These are phyloP conservation scores for Striga hermonthica DNA, from an alignment of 305 asterid genomes.

Conservation along the genomic window DNA sequence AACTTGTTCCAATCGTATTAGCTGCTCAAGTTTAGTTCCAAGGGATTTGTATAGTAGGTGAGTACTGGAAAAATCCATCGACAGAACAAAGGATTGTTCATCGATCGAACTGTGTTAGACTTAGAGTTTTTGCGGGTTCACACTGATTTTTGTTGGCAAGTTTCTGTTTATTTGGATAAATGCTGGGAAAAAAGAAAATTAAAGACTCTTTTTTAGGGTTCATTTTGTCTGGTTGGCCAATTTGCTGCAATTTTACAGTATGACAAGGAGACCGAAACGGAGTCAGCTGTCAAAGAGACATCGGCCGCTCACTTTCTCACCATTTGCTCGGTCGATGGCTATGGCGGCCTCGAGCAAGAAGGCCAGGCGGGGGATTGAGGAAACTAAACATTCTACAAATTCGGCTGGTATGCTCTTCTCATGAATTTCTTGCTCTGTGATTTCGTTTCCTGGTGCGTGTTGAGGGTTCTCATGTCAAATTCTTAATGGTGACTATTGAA, in stretches of 20 bases:
- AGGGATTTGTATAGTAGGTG: neutral
- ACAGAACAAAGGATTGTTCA: neutral
- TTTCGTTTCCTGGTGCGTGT: neutral
- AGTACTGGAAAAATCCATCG: neutral
- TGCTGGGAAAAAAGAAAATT: neutral
- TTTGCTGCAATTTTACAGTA: slow-evolving; percentile 30
- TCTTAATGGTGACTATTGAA: slow-evolving; percentile 16
- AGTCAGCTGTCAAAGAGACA: slow-evolving; percentile 29
- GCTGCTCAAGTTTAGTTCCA: too few relatives aligned
- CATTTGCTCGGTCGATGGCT: slow-evolving; percentile 63
- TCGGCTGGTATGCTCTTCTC: slow-evolving; percentile 43
- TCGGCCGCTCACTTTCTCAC: slow-evolving; percentile 59
- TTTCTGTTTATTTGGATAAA: neutral
- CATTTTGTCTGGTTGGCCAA: neutral
- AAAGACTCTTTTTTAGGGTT: neutral
- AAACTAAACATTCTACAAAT: slow-evolving; percentile 34
- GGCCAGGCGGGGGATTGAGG: slow-evolving; percentile 34
- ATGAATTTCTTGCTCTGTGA: slow-evolving; percentile 3
- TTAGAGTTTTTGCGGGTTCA: neutral
- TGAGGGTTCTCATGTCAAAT: slow-evolving; percentile 3
- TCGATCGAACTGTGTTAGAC: neutral
- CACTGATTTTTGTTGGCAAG: neutral
- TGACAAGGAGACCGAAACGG: slow-evolving; percentile 53
- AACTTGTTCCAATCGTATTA: too few relatives aligned
- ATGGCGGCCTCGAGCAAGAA: slow-evolving; percentile 40